Evolutionary conservation across 2,329 filamentous ascomycete species (phyloP).

Genomic region (Xenoacremonium recifei): DNA sequence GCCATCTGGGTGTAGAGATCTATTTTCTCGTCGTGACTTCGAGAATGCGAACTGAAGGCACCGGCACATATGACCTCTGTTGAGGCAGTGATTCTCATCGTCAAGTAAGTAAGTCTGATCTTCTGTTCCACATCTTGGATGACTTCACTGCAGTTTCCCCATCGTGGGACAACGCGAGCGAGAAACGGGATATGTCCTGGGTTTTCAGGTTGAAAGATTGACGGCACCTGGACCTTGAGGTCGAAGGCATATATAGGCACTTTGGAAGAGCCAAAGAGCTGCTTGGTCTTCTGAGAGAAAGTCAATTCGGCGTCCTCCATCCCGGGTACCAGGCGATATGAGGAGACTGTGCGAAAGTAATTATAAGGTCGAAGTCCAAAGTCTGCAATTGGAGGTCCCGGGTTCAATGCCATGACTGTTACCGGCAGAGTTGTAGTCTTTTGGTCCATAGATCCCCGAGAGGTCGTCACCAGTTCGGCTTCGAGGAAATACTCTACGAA

Average conservation of each 20-base stretch:
- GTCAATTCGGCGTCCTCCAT: constrained; percentile 28
- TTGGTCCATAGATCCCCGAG: neutral
- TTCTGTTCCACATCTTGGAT: constrained; percentile 12
- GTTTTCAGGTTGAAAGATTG: constrained; percentile 28
- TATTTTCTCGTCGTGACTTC: neutral
- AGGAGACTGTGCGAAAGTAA: constrained; percentile 3
- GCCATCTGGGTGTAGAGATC: constrained; percentile 7
- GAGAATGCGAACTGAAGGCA: neutral
- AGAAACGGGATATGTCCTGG: constrained; percentile 19
- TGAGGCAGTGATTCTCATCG: constrained; percentile 2
- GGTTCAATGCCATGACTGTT: neutral
- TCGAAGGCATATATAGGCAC: constrained; percentile 29
- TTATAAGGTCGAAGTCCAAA: constrained; percentile 4
- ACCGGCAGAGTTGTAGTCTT: neutral
- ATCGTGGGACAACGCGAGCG: constrained; percentile 14
- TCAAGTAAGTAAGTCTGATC: constrained; percentile 12
- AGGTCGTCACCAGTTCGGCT: neutral
- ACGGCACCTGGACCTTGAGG: constrained; percentile 25
- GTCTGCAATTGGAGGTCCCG: constrained; percentile 9
- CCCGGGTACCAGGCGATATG: constrained; percentile 30
- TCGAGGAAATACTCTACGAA: constrained; percentile 18
- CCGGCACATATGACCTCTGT: constrained; percentile 11
- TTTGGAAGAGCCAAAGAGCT: constrained; percentile 31
- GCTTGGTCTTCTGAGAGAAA: constrained; percentile 31
- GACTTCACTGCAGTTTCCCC: constrained; percentile 8